Conservation (phyloP, 805 yeast species). For the Saccharomycopsis fermentans region DNA sequence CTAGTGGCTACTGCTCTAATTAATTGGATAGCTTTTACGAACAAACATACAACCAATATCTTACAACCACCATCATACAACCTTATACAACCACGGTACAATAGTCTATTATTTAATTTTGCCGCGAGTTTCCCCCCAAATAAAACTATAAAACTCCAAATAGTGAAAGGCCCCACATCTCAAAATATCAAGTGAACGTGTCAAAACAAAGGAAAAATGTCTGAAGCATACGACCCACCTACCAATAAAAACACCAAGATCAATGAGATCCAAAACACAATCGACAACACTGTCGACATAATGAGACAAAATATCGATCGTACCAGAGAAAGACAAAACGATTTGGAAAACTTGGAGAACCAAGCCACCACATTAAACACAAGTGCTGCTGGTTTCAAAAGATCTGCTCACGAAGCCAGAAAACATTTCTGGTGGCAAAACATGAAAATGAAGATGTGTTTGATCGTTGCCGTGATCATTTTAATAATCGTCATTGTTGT, state of each 20-base stretch:
- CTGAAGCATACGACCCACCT: conserved; percentile 8
- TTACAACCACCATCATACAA: too few relatives aligned
- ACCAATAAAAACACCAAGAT: conserved; percentile 26
- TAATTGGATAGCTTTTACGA: too few relatives aligned
- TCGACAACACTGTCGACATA: conserved; percentile 91
- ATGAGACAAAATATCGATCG: conserved; percentile 96
- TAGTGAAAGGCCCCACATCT: too few relatives aligned
- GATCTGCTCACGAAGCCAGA: conserved; percentile 95
- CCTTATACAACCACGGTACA: too few relatives aligned
- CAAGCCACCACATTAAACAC: conserved; percentile 89
- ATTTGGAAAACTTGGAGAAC: conserved; percentile 83
- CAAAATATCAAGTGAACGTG: too few relatives aligned
- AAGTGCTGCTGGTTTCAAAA: conserved; percentile 87
- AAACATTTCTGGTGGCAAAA: conserved; percentile 99
- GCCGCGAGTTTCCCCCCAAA: too few relatives aligned
- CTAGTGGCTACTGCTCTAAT: too few relatives aligned
- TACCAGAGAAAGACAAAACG: conserved; percentile 91
- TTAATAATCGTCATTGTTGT: conserved; percentile 80
- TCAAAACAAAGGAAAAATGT: too few relatives aligned
- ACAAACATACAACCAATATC: too few relatives aligned
- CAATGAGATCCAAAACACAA: conserved; percentile 63
- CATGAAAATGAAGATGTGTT: conserved; percentile 89
- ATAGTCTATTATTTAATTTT: too few relatives aligned
- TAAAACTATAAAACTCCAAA: too few relatives aligned
- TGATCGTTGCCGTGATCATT: conserved; percentile 70